Evolutionary conservation across 164 flowering plant species (phyloP).

Genomic region (Amborella trichopoda): DNA sequence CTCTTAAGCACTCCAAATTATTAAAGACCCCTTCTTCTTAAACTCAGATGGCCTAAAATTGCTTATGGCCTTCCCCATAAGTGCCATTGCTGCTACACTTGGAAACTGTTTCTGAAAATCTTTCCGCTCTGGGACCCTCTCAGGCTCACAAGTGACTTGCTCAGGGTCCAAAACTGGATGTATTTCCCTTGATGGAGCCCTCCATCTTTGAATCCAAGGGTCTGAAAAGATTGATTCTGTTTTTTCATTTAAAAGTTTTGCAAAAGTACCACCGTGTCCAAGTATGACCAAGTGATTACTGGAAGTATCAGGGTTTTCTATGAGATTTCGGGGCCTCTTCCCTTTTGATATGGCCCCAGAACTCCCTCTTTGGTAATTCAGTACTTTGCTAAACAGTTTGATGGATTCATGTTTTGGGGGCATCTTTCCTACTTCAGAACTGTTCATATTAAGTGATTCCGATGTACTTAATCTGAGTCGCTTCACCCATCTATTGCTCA

Average conservation of each 20-base stretch:
- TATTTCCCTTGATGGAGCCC: conserved; percentile 5
- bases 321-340: too few species aligned
- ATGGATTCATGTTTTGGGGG: conserved; percentile 26
- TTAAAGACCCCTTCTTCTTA: conserved; percentile 39
- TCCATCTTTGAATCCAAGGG: conserved; percentile 80
- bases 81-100: conserved; percentile 82
- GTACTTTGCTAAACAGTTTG: conserved; percentile 20
- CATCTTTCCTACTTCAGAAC: conserved; percentile 24
- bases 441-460: conserved; percentile 35
- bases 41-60: conserved; percentile 45
- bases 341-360: conserved; percentile 15
- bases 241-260: too few species aligned
- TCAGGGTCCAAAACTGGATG: not conserved
- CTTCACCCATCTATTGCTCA: conserved; percentile 59
- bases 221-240: conserved; percentile 26
- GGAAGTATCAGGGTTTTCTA: too few species aligned
- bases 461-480: conserved; percentile 48
- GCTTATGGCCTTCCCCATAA: conserved; percentile 78
- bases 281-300: too few species aligned
- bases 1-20: conserved; percentile 74
- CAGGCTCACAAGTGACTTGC: conserved; percentile 28
- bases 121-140: conserved; percentile 27
- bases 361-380: conserved; percentile 15
- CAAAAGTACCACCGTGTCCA: too few species aligned
- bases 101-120: conserved; percentile 39